A percentile compares a stretch with the other conserved stretches of the same genome.
Evolutionary conservation across 345 rosid genomes (phyloP).

Genomic region (Cardamine chenopodiifolia): DNA sequence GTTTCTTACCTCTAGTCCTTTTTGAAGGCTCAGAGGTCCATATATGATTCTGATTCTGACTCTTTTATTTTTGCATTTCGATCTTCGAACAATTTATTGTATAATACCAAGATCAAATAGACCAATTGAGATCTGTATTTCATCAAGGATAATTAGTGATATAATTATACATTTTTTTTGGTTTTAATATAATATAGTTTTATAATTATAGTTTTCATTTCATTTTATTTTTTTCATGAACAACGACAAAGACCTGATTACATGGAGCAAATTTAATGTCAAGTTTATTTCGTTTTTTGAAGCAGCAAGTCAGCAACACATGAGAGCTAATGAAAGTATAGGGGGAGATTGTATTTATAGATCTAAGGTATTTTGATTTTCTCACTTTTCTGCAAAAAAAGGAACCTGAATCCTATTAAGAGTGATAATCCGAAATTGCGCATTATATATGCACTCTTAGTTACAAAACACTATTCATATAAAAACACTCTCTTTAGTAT

Average conservation of each 20-base stretch:
- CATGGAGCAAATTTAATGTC: neutral
- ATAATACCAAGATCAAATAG: no score
- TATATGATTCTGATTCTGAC: neutral
- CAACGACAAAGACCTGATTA: neutral
- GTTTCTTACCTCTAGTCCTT: neutral
- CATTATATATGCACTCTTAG: slow-evolving; percentile 17
- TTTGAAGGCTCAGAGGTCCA: neutral
- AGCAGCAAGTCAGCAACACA: neutral
- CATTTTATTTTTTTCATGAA: slow-evolving; percentile 1
- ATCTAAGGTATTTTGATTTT: slow-evolving; percentile 20
- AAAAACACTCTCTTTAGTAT: slow-evolving; percentile 3
- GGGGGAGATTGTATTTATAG: neutral
- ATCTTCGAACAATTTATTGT: neutral
- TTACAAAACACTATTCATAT: slow-evolving; percentile 26
- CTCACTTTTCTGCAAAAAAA: slow-evolving; percentile 13
- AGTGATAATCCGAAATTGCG: slow-evolving; percentile 9
- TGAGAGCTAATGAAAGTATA: neutral
- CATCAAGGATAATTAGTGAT: neutral
- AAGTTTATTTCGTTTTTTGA: neutral
- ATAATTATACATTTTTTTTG: neutral
- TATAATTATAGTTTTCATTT: neutral
- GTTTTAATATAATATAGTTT: no score
- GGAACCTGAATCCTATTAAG: slow-evolving; percentile 13
- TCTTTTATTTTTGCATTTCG: neutral
- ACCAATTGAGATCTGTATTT: neutral